Evolutionary conservation across 257 asterid species (phyloP).

Genomic region (Scutellaria minor): DNA sequence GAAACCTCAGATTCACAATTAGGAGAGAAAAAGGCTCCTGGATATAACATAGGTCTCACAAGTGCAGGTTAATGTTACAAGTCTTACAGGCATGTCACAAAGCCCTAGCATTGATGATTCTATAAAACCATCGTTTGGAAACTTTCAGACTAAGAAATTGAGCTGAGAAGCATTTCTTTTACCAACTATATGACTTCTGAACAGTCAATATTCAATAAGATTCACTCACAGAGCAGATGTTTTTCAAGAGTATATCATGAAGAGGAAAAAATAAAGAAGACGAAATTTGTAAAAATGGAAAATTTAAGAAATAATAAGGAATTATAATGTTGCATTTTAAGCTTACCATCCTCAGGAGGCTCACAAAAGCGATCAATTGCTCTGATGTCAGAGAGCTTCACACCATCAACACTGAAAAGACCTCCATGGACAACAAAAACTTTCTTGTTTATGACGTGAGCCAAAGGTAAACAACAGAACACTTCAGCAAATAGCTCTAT

Average conservation of each 20-base stretch:
- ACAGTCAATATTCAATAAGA: neutral
- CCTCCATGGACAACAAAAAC: conserved; percentile 98
- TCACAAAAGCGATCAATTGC: conserved; percentile 93
- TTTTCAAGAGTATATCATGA: conserved; percentile 19
- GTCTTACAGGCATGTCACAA: neutral
- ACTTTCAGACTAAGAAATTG: neutral
- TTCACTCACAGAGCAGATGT: neutral
- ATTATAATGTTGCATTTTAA: conserved; percentile 25
- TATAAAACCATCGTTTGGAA: neutral
- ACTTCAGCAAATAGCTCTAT: conserved; percentile 98
- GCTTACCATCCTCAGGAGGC: conserved; percentile 99
- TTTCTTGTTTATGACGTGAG: conserved; percentile 82
- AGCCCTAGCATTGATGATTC: neutral
- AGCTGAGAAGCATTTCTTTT: conserved; percentile 14
- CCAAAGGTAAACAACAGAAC: conserved; percentile 95
- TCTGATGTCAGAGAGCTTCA: conserved; percentile 86
- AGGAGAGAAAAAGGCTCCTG: neutral
- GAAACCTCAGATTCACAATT: neutral
- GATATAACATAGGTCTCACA: neutral
- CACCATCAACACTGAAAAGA: conserved; percentile 97
- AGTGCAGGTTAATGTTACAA: neutral
- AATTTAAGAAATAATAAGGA: conserved; percentile 5
- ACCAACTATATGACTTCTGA: neutral
- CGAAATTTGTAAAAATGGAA: neutral
- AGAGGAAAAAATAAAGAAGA: conserved; percentile 15